phyloP scores from a whole-genome alignment of 2,329 filamentous ascomycete genomes.

The Gyromitra esculenta region DNA sequence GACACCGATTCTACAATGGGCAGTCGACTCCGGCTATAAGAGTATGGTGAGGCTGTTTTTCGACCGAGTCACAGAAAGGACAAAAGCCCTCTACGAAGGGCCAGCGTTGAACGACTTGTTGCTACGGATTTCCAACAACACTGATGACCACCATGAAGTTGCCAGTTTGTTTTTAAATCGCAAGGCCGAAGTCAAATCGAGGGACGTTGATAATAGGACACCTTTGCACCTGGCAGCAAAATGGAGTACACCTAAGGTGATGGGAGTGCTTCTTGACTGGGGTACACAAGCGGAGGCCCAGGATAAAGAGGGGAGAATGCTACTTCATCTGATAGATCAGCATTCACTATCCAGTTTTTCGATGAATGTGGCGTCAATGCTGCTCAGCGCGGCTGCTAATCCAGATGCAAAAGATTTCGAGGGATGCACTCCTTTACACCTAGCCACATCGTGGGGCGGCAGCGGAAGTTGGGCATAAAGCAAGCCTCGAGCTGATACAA shows the following conservation, averaged over 20 bases:
- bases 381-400: not conserved
- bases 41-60: no score
- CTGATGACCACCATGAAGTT: not conserved
- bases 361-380: not conserved
- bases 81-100: no score
- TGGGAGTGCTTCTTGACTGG: not conserved
- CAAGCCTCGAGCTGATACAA: no score
- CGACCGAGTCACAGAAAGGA: no score
- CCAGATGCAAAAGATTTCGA: not conserved
- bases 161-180: not conserved
- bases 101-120: no score
- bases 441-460: no score
- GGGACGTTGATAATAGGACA: not conserved
- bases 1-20: no score
- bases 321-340: not conserved
- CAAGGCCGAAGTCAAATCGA: not conserved
- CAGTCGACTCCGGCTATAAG: no score
- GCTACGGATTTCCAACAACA: no score
- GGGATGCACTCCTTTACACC: not conserved
- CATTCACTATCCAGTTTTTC: fast-evolving
- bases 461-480: no score
- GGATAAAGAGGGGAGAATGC: not conserved
- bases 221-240: not conserved
- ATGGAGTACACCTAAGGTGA: not conserved
- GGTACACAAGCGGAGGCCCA: not conserved